Percentiles rank a stretch among this genome's conserved stretches.
phyloP scores from a whole-genome alignment of 1,139 yeast genomes.

The Pichia sp. region DNA sequence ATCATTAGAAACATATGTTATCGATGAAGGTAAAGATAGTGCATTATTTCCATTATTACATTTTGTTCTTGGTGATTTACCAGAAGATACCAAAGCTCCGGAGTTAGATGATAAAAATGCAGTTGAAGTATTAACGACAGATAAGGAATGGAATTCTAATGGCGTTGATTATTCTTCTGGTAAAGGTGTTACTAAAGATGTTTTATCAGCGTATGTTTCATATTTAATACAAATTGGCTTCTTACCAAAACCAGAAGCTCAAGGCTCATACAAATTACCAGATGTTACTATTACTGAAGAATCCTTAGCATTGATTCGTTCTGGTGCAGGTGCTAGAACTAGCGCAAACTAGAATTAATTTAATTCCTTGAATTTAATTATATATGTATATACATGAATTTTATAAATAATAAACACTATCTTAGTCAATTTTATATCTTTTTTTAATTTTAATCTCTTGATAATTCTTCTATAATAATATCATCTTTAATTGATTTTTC shows the following conservation, averaged over 20 bases:
- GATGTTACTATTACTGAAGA: slow-evolving; percentile 47
- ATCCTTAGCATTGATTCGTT: slow-evolving; percentile 57
- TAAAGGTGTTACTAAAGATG: slow-evolving; percentile 59
- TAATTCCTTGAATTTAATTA: neutral
- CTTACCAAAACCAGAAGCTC: slow-evolving; percentile 51
- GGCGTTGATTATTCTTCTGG: slow-evolving; percentile 65
- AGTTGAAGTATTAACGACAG: slow-evolving; percentile 51
- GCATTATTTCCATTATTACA: slow-evolving; percentile 92
- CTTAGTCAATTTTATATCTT: neutral
- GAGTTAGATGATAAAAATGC: slow-evolving; percentile 88
- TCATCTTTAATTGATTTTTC: slow-evolving; percentile 44
- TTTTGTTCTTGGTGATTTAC: slow-evolving; percentile 87
- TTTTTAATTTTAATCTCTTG: slow-evolving; percentile 37
- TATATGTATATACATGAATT: neutral
- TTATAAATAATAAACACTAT: neutral
- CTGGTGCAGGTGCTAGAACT: slow-evolving; percentile 87
- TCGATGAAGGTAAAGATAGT: slow-evolving; percentile 59
- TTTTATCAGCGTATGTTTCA: slow-evolving; percentile 70
- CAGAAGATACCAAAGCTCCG: slow-evolving; percentile 88
- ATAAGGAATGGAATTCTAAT: slow-evolving; percentile 40
- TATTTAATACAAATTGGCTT: slow-evolving; percentile 77
- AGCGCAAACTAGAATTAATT: slow-evolving; percentile 35
- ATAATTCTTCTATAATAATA: slow-evolving; percentile 46
- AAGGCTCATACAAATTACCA: slow-evolving; percentile 49
- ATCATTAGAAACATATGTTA: slow-evolving; percentile 68